A percentile compares a stretch with the other conserved stretches of the same genome.
Conservation (phyloP, 148 eudicot genomes). For the Rhododendron griersonianum region DNA sequence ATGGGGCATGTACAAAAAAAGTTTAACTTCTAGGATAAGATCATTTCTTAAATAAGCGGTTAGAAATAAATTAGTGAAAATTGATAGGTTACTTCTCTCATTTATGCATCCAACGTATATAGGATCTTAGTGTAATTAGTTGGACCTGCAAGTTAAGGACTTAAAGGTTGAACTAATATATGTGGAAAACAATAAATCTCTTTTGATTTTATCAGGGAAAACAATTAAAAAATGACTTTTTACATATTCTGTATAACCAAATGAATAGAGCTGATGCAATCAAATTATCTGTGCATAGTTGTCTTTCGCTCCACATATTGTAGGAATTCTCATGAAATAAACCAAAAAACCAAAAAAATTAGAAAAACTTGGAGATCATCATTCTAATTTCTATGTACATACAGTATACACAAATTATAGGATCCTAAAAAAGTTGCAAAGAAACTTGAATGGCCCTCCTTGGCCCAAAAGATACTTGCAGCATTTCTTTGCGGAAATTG, state of each 20-base stretch:
- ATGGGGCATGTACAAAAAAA: background rate
- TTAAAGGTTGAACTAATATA: background rate
- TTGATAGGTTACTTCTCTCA: background rate
- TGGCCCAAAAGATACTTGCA: background rate
- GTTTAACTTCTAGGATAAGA: background rate
- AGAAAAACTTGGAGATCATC: background rate
- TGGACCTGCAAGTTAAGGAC: background rate
- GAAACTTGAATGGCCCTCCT: background rate
- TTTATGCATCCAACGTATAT: background rate
- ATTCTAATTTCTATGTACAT: background rate
- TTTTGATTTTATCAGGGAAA: background rate
- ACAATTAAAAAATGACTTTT: background rate
- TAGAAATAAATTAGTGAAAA: background rate
- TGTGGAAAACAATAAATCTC: background rate
- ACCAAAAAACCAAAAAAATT: background rate
- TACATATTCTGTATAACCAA: background rate
- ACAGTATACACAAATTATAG: background rate
- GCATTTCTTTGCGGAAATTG: background rate
- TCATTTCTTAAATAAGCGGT: background rate
- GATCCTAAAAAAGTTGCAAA: background rate
- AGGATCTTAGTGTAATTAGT: background rate
- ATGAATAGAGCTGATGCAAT: background rate
- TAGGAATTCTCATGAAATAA: background rate
- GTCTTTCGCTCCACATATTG: background rate
- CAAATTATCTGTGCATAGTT: background rate